Evolutionary conservation across 2,329 filamentous ascomycete species (phyloP).

Genomic region (Botrytis paeoniae): DNA sequence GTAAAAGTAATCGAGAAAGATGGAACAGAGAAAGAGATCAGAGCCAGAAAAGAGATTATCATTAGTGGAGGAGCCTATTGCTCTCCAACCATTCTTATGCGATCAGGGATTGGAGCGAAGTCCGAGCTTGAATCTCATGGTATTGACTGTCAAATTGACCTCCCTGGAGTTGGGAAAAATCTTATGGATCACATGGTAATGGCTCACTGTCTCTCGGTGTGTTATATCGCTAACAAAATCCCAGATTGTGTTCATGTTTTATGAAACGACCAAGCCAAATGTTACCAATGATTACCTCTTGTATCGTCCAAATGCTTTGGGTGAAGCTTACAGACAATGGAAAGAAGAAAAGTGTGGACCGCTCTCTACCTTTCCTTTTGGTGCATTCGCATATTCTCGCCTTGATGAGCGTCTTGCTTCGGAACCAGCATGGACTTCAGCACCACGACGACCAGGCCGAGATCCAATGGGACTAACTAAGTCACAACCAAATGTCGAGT

Average conservation of each 20-base stretch:
- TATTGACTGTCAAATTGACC: slow-evolving; percentile 53
- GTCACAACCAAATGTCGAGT: slow-evolving; percentile 58
- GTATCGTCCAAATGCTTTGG: slow-evolving; percentile 52
- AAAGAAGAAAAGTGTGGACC: slow-evolving; percentile 56
- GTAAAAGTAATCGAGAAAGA: slow-evolving; percentile 44
- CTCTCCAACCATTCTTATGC: slow-evolving; percentile 47
- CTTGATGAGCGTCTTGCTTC: slow-evolving; percentile 57
- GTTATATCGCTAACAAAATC: slow-evolving; percentile 15
- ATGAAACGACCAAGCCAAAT: slow-evolving; percentile 51
- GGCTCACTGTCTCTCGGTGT: not conserved
- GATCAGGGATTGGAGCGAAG: slow-evolving; percentile 46
- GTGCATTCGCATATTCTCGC: slow-evolving; percentile 59
- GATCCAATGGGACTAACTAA: slow-evolving; percentile 61
- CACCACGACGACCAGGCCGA: slow-evolving; percentile 47
- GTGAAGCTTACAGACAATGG: slow-evolving; percentile 52
- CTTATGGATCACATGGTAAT: slow-evolving; percentile 54
- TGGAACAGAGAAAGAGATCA: slow-evolving; percentile 41
- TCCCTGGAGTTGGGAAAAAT: slow-evolving; percentile 62
- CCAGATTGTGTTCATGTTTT: slow-evolving; percentile 58
- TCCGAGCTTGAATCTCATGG: slow-evolving; percentile 42
- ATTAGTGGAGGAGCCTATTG: slow-evolving; percentile 48
- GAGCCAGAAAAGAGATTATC: slow-evolving; percentile 48
- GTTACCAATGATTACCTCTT: slow-evolving; percentile 56
- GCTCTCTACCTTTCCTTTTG: slow-evolving; percentile 61
- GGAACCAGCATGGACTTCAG: slow-evolving; percentile 52